Percentiles rank a stretch among this genome's conserved stretches.
These are phyloP conservation scores for Marasmius tenuissimus DNA, from an alignment of 1,284 basidiomycete genomes.

Conservation along the genomic window DNA sequence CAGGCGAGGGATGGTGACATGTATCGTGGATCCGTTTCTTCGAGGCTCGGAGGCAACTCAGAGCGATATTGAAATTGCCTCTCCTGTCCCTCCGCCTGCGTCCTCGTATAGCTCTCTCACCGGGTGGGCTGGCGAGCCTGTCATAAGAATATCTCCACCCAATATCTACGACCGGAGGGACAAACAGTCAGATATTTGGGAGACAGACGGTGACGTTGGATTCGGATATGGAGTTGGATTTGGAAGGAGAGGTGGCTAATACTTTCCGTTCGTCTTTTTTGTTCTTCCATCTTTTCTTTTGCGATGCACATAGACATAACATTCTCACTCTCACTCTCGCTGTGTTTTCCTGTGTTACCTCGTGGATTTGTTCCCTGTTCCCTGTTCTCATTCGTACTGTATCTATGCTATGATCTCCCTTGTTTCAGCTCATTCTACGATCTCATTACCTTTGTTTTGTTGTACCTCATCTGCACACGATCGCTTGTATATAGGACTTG, in stretches of 20 bases:
- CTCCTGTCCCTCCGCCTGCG: background rate
- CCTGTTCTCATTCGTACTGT: background rate
- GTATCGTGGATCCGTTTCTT: background rate
- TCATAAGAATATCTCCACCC: background rate
- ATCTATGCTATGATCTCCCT: background rate
- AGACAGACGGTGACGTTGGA: background rate
- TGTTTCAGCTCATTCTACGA: background rate
- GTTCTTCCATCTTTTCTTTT: too few species aligned
- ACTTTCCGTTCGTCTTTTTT: too few species aligned
- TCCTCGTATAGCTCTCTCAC: constrained; percentile 7
- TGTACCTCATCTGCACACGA: background rate
- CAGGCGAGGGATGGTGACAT: background rate
- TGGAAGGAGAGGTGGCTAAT: background rate
- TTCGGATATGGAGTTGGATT: background rate
- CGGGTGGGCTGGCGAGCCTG: constrained; percentile 5
- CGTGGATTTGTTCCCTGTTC: background rate
- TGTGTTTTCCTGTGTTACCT: background rate
- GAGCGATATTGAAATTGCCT: background rate
- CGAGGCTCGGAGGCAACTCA: background rate
- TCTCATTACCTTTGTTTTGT: background rate
- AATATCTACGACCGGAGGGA: background rate
- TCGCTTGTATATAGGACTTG: background rate
- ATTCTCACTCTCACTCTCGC: too few species aligned
- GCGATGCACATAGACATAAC: too few species aligned
- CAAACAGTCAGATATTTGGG: background rate